Evolutionary conservation across 441 rosid genomes (phyloP).

Genomic region (Theobroma grandiflorum): DNA sequence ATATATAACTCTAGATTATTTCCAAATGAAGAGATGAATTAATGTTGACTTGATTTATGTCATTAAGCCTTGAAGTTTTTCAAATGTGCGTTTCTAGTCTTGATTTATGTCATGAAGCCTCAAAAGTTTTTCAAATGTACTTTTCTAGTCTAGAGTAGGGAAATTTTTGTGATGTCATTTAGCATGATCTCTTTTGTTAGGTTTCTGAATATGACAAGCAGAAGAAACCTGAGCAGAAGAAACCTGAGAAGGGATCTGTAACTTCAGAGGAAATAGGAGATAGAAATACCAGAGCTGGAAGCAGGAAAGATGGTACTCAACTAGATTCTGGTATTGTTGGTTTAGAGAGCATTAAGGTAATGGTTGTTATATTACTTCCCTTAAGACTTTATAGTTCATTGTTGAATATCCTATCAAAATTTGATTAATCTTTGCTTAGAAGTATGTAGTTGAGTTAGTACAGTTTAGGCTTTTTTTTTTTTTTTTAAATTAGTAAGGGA

Average conservation of each 20-base stretch:
- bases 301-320: constrained; percentile 38
- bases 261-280: constrained; percentile 47
- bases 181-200: background rate
- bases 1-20: background rate
- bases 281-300: constrained; percentile 41
- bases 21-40: constrained; percentile 12
- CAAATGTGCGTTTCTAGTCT: background rate
- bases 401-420: background rate
- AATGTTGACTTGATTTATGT: constrained; percentile 9
- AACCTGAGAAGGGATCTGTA: constrained; percentile 40
- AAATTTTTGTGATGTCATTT: background rate
- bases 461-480: background rate
- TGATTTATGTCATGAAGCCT: background rate
- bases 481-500: background rate
- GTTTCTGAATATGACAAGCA: constrained; percentile 26
- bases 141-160: background rate
- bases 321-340: constrained; percentile 41
- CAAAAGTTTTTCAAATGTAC: background rate
- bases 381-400: background rate
- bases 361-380: constrained; percentile 18
- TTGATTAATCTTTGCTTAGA: background rate
- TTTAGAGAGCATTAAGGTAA: constrained; percentile 39
- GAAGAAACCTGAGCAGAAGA: constrained; percentile 58
- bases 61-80: background rate
- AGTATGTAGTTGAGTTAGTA: background rate